Percentiles rank a stretch among this genome's conserved stretches.
phyloP scores from a whole-genome alignment of 75 land plant species.

The Azolla pinnata region DNA sequence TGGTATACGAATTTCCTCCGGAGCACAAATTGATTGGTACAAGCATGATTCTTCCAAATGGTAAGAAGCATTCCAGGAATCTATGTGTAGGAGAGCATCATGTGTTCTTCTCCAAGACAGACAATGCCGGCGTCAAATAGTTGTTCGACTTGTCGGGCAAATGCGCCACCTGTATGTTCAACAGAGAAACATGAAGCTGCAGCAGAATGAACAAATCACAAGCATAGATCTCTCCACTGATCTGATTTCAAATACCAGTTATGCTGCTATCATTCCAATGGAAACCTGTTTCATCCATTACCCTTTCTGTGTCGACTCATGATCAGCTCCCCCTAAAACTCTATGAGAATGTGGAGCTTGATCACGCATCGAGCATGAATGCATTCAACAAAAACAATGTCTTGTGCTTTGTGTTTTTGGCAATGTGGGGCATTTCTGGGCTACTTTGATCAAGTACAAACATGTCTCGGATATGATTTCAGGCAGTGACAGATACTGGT shows the following conservation, averaged over 20 bases:
- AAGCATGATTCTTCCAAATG: background rate
- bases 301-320: background rate
- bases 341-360: background rate
- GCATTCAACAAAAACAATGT: too few relatives aligned
- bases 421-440: too few relatives aligned
- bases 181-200: background rate
- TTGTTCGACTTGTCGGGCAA: constrained; percentile 97
- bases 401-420: too few relatives aligned
- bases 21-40: background rate
- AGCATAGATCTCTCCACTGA: too few relatives aligned
- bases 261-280: background rate
- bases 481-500: background rate
- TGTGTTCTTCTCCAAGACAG: constrained; percentile 88
- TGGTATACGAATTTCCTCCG: background rate
- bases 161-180: constrained; percentile 72
- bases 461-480: background rate
- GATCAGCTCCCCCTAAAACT: background rate
- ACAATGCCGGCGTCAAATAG: constrained; percentile 84
- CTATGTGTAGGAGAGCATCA: too few relatives aligned
- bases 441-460: background rate
- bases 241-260: too few relatives aligned
- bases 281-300: background rate
- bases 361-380: too few relatives aligned
- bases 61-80: too few relatives aligned
- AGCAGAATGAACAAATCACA: background rate